Base-by-base conservation (phyloP, 148 eudicot genomes). In the Nepenthes gracilis region DNA sequence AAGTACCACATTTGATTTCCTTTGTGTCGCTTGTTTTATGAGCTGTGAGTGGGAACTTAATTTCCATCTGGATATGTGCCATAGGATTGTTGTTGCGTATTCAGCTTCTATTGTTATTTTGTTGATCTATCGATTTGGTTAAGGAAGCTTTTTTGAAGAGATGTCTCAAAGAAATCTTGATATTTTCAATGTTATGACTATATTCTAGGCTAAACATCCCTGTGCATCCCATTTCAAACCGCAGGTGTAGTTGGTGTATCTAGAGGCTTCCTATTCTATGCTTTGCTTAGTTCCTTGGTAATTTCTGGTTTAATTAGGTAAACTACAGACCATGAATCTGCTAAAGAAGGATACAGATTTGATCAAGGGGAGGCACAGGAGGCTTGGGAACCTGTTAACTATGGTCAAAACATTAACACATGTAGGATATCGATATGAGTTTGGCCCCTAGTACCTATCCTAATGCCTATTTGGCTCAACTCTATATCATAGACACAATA, bases 171-270 rank as follows among this genome's bases (percentile, higher is more conserved):
- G 5, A 52, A 52, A 5, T 12, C 1, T 8, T 40, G 8, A 8
- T 40, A 40, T 43, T 57, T 57, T 35, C 60, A 57, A 40, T 8
- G 4, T 40, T 8, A 40, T 40, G 45, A 40, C 1, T 40, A 8
- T 40, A 40, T 40, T 40, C 45, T 8, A 40, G 45, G 45, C 45
- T 3, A 8, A 40, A 40, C 48, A 59, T 59, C 62, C 14, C 23
- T 59, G 43, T 59, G 51, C 62, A 59, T 23, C 51, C 35, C 62
- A 59, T 59, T 59, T 45, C 62, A 59, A 34, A 43, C 43, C 35
- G 14, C 14, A 59, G 62, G 51, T 23, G 35, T 59, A 43, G 52
- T 13, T 43, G 52, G 51, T 43, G 52, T 60, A 43, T 60, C 8
- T 33, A 47, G 9, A 10, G 33, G 33, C 47, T 59, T 43, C 43